Evolutionary conservation across 352 stramenopile genomes (phyloP).

Genomic region (Lagenidium giganteum): DNA sequence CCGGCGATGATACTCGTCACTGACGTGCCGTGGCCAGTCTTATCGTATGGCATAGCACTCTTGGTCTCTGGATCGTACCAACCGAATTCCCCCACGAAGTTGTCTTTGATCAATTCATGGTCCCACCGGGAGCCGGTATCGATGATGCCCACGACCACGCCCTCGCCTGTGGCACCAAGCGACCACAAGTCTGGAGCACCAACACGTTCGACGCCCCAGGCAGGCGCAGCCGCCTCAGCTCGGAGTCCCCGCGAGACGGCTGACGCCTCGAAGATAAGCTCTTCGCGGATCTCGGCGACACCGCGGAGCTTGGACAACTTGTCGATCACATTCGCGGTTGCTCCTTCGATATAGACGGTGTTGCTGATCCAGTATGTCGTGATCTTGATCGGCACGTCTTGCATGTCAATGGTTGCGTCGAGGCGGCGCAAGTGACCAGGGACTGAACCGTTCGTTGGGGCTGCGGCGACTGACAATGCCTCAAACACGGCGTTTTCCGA

Average conservation of each 20-base stretch:
- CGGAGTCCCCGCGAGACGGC: background rate
- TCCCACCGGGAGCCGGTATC: conserved; percentile 10
- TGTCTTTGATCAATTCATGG: conserved; percentile 11
- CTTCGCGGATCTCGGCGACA: conserved; percentile 5
- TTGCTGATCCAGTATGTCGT: conserved; percentile 19
- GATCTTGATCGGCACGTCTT: no score
- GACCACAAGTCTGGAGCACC: conserved; percentile 9
- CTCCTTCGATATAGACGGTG: conserved; percentile 14
- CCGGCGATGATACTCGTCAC: background rate
- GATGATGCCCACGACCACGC: conserved; percentile 13
- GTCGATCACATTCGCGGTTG: conserved; percentile 3
- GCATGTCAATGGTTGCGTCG: no score
- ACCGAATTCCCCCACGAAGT: conserved; percentile 5
- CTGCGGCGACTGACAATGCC: no score
- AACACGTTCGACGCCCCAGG: conserved; percentile 12
- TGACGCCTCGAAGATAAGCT: background rate
- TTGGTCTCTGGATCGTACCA: conserved; percentile 17
- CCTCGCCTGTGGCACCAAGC: conserved; percentile 3
- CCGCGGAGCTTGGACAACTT: conserved; percentile 5
- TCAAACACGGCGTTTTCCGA: no score
- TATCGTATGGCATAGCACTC: background rate
- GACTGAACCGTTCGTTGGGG: no score
- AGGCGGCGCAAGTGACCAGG: no score
- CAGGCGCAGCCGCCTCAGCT: background rate
- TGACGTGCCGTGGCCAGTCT: background rate